A percentile compares a stretch with the other conserved stretches of the same genome.
Evolutionary conservation across 2,329 filamentous ascomycete genomes (phyloP).

Genomic region (Dothideomycetidae sp.): DNA sequence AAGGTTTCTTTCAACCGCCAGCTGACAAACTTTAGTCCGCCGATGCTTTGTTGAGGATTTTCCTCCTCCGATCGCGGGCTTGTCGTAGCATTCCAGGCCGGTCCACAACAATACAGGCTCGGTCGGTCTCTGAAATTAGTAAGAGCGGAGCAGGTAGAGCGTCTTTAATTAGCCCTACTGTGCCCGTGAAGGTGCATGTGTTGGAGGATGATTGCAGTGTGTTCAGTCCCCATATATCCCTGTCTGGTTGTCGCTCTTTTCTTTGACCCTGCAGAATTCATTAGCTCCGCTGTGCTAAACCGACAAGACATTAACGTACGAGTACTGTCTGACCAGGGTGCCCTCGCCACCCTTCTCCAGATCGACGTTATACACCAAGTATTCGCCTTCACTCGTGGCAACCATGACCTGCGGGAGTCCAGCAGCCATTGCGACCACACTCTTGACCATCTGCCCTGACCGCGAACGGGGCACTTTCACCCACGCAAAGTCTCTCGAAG

Average conservation of each 20-base stretch:
- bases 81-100: no score
- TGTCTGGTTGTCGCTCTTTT: background rate
- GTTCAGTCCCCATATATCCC: background rate
- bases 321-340: conserved; percentile 67
- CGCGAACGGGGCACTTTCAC: conserved; percentile 68
- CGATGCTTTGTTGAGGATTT: no score
- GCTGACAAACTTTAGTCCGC: no score
- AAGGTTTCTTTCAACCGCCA: no score
- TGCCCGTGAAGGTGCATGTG: no score
- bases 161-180: no score
- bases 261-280: background rate
- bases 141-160: no score
- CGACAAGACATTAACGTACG: background rate
- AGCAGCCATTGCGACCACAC: conserved; percentile 94
- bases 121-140: no score
- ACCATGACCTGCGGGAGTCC: conserved; percentile 96
- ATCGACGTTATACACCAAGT: conserved; percentile 91
- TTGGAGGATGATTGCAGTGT: no score
- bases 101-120: no score
- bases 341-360: conserved; percentile 91
- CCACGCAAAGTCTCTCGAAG: conserved; percentile 85
- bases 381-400: conserved; percentile 86
- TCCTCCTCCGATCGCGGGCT: no score
- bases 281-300: background rate
- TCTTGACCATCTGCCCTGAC: conserved; percentile 47